Base-by-base conservation (phyloP, 805 yeast species). In the Lipomyces chichibuensis region DNA sequence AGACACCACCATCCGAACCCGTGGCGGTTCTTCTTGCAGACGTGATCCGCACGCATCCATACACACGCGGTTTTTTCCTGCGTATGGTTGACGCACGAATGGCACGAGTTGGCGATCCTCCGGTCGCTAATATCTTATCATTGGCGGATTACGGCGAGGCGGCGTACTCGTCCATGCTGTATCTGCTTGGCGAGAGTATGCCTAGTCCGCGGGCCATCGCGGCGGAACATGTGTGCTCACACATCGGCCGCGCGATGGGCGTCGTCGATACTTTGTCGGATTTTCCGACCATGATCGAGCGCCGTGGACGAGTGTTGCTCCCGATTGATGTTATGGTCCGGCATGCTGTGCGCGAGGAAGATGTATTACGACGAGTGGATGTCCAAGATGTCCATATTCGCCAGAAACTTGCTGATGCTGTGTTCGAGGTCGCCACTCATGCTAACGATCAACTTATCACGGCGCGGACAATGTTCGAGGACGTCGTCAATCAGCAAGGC, bases 91-190 rank as follows among this genome's bases (percentile, higher is more conserved):
- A 84, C 62, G 84, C 91, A 3, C 82, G 89, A 62, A 82, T 83
- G 62, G 81, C 83, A 62, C 87, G 87, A 73, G 75, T 87, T 32
- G 79, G 81, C 33, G 81, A 81, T 55, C 81, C 80, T 8, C 79
- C 82, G 37, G 83, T 88, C 60, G 77, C 81, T 11, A 79, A 80
- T 7, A 74, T 84, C 1, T 87, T 88, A 55, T 85, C 84, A 54
- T 81, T 91, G 69, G 89, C 92, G 60, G 84, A 91, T 0, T 88
- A 84, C 73, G 96, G 96, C 0, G 96, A 91, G 77, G 95, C 94
- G 0, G 85, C 89, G 0, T 83, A 83, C 72, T 88, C 96, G 1
- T 95, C 90, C 75, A 78, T 89, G 72, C 87, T 87, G 72, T 91
- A 91, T 72, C 77, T 88, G 17, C 81, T 86, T 8, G 91, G 88